A percentile compares a stretch with the other conserved stretches of the same genome.
Conservation (phyloP, 768 basidiomycete species). For the Lactifluus echinatus region DNA sequence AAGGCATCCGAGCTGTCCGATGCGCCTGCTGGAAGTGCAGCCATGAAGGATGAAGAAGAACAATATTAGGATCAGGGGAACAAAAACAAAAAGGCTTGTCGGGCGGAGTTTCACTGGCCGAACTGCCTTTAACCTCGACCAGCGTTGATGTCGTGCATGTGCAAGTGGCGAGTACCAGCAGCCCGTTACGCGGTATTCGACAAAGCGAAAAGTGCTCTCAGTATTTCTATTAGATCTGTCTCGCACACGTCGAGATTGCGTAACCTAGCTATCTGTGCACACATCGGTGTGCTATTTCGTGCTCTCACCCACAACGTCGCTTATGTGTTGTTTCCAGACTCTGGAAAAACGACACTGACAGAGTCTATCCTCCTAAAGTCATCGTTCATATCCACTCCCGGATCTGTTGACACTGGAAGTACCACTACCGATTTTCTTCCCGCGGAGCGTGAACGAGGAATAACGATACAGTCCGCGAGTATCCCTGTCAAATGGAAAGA, state of each 20-base stretch:
- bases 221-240: conserved; percentile 5
- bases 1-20: conserved; percentile 25
- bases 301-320: neutral
- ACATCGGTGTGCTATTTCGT: conserved; percentile 51
- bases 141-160: neutral
- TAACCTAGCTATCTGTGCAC: conserved; percentile 84
- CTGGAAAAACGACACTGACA: conserved; percentile 83
- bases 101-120: no score
- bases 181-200: neutral
- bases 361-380: conserved; percentile 79
- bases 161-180: conserved; percentile 2
- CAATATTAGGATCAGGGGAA: no score
- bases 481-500: conserved; percentile 81
- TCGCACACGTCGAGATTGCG: conserved; percentile 38
- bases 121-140: neutral
- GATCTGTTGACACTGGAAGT: conserved; percentile 83
- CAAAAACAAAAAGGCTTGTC: no score
- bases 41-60: neutral
- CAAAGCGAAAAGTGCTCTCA: neutral
- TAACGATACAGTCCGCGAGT: conserved; percentile 88
- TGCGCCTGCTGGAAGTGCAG: neutral
- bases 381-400: conserved; percentile 60
- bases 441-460: conserved; percentile 82
- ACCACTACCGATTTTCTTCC: conserved; percentile 88
- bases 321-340: conserved; percentile 42